Evolutionary conservation across 75 land plant species (phyloP).

Genomic region (Ceratopteris richardii): DNA sequence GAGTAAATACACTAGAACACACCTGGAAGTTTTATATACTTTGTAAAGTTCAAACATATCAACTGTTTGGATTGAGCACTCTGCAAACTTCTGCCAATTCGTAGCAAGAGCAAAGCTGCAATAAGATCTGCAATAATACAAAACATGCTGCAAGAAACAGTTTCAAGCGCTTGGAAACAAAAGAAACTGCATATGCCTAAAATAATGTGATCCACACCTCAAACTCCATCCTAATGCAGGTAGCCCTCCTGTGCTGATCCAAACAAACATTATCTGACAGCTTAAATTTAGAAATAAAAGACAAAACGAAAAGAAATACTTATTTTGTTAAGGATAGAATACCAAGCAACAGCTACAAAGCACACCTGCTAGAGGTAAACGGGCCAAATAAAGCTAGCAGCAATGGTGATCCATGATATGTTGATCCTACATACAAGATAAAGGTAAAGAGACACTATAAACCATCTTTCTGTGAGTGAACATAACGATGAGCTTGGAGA

Average conservation of each 20-base stretch:
- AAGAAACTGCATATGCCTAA: not conserved
- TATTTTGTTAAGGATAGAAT: too few relatives aligned
- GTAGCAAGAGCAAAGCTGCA: not conserved
- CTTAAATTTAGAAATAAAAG: too few relatives aligned
- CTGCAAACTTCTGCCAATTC: not conserved
- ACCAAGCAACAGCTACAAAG: too few relatives aligned
- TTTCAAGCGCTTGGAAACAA: not conserved
- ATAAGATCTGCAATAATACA: not conserved
- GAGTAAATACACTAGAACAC: not conserved
- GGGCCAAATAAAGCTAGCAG: slow-evolving; percentile 68
- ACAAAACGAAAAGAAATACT: too few relatives aligned
- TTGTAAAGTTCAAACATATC: not conserved
- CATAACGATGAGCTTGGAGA: too few relatives aligned
- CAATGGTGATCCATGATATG: slow-evolving; percentile 92
- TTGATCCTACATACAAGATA: slow-evolving; percentile 55
- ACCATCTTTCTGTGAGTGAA: not conserved
- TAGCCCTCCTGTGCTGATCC: not conserved
- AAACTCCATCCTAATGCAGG: not conserved
- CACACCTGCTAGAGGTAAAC: slow-evolving; percentile 47
- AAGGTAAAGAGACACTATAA: not conserved
- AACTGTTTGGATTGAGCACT: not conserved
- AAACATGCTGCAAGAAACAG: not conserved
- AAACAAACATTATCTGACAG: not conserved
- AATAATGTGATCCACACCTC: not conserved
- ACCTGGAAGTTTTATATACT: not conserved